Evolutionary conservation across 2,329 filamentous ascomycete genomes (phyloP).

Genomic region (Penicillium digitatum): DNA sequence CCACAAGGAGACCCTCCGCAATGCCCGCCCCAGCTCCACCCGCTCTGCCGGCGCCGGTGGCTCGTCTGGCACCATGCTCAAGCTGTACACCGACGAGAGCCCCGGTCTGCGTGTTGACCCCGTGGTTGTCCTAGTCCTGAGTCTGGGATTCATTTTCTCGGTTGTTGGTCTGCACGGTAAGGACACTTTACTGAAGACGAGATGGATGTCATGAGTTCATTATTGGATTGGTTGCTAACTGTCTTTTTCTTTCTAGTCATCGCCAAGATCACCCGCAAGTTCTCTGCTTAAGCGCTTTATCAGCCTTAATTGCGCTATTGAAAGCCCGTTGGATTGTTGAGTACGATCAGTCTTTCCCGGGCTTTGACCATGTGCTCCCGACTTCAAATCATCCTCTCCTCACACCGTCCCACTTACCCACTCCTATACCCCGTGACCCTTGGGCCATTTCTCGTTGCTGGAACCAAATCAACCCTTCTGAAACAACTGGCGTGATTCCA

Average conservation of each 20-base stretch:
- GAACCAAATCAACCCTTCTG: slow-evolving; percentile 11
- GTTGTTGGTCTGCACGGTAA: slow-evolving; percentile 95
- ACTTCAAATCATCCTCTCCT: slow-evolving; percentile 6
- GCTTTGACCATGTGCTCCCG: slow-evolving; percentile 2
- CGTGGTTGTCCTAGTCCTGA: slow-evolving; percentile 92
- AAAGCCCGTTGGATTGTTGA: background rate
- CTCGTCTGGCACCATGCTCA: slow-evolving; percentile 97
- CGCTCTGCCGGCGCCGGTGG: slow-evolving; percentile 90
- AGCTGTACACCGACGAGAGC: slow-evolving; percentile 97
- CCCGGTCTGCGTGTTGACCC: slow-evolving; percentile 97
- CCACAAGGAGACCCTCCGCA: slow-evolving; percentile 94
- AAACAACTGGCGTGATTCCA: slow-evolving; percentile 16
- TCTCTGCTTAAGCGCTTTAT: slow-evolving; percentile 53
- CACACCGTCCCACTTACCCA: background rate
- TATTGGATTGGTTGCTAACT: slow-evolving; percentile 13
- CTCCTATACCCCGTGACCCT: slow-evolving; percentile 27
- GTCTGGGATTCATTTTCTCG: slow-evolving; percentile 97
- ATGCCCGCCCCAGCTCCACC: slow-evolving; percentile 87
- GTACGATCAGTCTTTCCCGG: background rate
- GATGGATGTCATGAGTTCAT: background rate
- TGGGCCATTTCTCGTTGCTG: slow-evolving; percentile 15
- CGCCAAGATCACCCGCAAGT: slow-evolving; percentile 88
- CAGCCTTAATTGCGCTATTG: background rate
- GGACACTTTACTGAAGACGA: slow-evolving; percentile 30
- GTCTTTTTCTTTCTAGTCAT: slow-evolving; percentile 60